Base-by-base conservation (phyloP, 768 basidiomycete species). In the Tulasnella sp. region DNA sequence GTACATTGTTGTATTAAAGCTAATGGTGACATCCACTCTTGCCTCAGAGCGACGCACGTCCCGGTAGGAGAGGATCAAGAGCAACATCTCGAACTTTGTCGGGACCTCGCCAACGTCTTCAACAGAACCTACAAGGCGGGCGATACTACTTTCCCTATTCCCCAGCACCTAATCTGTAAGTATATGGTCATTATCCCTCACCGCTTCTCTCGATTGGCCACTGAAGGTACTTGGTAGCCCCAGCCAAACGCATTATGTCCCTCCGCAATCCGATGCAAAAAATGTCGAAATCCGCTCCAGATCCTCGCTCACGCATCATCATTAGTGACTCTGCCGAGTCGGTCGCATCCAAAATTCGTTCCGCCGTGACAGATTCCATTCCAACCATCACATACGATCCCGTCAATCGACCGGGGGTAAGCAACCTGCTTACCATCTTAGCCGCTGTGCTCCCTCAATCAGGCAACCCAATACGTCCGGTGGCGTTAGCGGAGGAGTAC, bases 11-110 rank as follows among this genome's bases (percentile, higher is more conserved):
- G n/a, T n/a, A n/a, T n/a, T n/a, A n/a, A n/a, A n/a, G n/a, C n/a
- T 38, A n/a, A 47, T 24, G 4, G 19, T 42, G 45, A 7, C 9
- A 29, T 24, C 60, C 52, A 48, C 21, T 34, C 5, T 29, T 9
- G 7, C 5, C 1, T 15, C 63, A 92, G 93, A 65, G 81, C 92
- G 1, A 95, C 92, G 0, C 88, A 93, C 69, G 87, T 98, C 1
- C 95, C 95, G 0, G 94, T 98, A 3, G 95, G 95, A 24, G 93
- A 97, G 67, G 95, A 98, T 70, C 95, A 97, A 68, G 81, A 82
- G 21, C 95, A 98, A 73, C 95, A 98, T 67, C 79, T 97, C 43
- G 93, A 96, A 67, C 80, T 98, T 0, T 79, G 80, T 17, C 82
- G 91, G 29, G 90, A 94, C 65, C 73, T 96, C 10, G 92, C 89